Evolutionary conservation across 1,139 yeast genomes (phyloP), one percentile per base, ranked within the genome.

Genomic region (Geotrichum cucujoidarum): DNA sequence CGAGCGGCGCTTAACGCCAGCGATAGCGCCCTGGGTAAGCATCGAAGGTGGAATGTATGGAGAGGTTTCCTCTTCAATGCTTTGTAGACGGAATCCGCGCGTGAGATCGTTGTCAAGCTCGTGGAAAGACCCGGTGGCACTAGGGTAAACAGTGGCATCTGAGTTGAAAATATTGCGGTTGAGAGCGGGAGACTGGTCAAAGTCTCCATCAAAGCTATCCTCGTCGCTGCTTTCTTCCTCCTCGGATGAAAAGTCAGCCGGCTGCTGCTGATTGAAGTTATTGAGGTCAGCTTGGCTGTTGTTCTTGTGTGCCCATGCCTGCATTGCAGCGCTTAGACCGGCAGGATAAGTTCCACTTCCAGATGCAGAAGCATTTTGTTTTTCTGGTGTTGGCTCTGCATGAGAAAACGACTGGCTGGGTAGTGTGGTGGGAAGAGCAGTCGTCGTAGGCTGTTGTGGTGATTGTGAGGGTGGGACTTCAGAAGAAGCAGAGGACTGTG

Each of bases 221-320:
- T 48, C 57, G 2, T 53, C 59, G 18, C 45, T 43, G 14, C 50
- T 60, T 13, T 36, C 49, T 17, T 56, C 61, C 13, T 48, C 49
- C 21, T 58, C 65, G 20, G 58, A 57, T 29, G 51, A 40, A 22
- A 40, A 38, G 4, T 40, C 27, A 31, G 40, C 25, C 10, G 38
- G 42, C 6, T 41, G 43, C 16, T 38, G 11, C 22, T 25, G 37
- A 22, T 42, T 18, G 4, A 44, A 14, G n/a, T 43, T 49, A 3
- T 34, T 40, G 8, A 50, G 31, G 27, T 50, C 53, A 21, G 53
- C 49, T n/a, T 41, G 48, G 27, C 53, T 50, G 29, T 49, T 50
- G 21, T 50, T 50, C 21, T 50, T 50, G 21, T 40, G 22, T 7
- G 53, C 40, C 53, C 53, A 50, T 7, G 53, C 53, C 30, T 45